Conservation (phyloP, 306 rosid genomes). For the Betula pendula region DNA sequence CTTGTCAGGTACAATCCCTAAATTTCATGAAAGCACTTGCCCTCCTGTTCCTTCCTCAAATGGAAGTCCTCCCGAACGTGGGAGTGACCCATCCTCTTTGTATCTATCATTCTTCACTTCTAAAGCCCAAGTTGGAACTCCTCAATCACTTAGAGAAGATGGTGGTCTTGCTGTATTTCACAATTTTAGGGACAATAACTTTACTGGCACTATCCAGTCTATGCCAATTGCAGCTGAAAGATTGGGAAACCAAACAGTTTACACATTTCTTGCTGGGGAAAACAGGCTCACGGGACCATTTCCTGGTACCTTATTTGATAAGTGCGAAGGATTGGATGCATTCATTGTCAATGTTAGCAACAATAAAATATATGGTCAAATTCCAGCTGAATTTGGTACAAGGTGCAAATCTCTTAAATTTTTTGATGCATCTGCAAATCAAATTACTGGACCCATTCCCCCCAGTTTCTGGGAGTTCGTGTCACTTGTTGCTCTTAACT, state of each 20-base stretch:
- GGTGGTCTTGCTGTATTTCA: conserved; percentile 47
- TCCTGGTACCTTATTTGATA: conserved; percentile 61
- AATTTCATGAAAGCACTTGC: conserved; percentile 36
- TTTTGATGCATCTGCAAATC: conserved; percentile 79
- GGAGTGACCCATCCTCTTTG: conserved; percentile 19
- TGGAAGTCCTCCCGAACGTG: conserved; percentile 32
- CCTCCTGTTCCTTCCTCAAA: conserved; percentile 31
- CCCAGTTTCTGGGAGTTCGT: conserved; percentile 40
- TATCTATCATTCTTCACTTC: conserved; percentile 55
- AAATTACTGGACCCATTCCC: conserved; percentile 58
- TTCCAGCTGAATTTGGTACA: conserved; percentile 53
- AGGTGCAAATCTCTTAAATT: conserved; percentile 59
- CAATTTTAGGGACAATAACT: conserved; percentile 71
- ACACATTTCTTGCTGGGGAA: conserved; percentile 61
- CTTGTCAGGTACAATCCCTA: conserved; percentile 68
- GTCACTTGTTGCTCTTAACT: conserved; percentile 64
- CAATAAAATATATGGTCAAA: conserved; percentile 54
- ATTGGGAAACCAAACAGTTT: conserved; percentile 44
- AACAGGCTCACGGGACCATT: conserved; percentile 63
- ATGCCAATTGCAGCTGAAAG: conserved; percentile 63
- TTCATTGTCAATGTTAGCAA: conserved; percentile 68
- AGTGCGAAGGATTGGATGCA: conserved; percentile 55
- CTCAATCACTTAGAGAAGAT: conserved; percentile 31
- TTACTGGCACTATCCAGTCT: conserved; percentile 45
- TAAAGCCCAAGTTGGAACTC: conserved; percentile 35